phyloP scores from a whole-genome alignment of 768 basidiomycete species.

The Cystobasidiopsis lactophilus region DNA sequence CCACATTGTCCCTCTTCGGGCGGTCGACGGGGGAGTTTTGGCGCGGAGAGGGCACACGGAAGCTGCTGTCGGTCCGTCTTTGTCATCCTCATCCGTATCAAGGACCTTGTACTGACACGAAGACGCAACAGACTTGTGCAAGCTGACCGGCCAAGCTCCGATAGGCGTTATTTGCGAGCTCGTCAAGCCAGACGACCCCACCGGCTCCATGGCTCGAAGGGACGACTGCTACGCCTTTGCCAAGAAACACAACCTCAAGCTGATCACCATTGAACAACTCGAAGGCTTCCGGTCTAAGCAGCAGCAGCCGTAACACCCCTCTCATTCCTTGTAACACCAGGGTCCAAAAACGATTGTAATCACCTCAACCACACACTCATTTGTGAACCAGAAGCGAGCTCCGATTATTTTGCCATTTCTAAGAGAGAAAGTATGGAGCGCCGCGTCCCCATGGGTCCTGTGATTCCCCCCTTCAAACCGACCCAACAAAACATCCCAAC shows the following conservation, averaged over 20 bases:
- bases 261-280: constrained; percentile 68
- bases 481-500: no score
- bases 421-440: no score
- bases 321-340: no score
- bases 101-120: not conserved
- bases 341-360: no score
- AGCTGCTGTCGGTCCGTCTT: constrained; percentile 38
- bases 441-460: no score
- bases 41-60: constrained; percentile 88
- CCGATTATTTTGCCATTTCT: no score
- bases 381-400: no score
- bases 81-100: not conserved
- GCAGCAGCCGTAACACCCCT: no score
- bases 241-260: constrained; percentile 65
- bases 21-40: constrained; percentile 61
- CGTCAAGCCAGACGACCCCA: constrained; percentile 62
- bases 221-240: constrained; percentile 87
- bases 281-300: constrained; percentile 22
- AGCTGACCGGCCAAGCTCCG: constrained; percentile 40
- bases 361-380: no score
- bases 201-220: constrained; percentile 78
- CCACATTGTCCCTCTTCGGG: constrained; percentile 82
- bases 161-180: constrained; percentile 84
- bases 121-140: constrained; percentile 44
- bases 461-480: no score